Percentiles rank a stretch among this genome's conserved stretches.
Evolutionary conservation across 805 yeast species (phyloP).

Genomic region (Myxozyma neotropica): DNA sequence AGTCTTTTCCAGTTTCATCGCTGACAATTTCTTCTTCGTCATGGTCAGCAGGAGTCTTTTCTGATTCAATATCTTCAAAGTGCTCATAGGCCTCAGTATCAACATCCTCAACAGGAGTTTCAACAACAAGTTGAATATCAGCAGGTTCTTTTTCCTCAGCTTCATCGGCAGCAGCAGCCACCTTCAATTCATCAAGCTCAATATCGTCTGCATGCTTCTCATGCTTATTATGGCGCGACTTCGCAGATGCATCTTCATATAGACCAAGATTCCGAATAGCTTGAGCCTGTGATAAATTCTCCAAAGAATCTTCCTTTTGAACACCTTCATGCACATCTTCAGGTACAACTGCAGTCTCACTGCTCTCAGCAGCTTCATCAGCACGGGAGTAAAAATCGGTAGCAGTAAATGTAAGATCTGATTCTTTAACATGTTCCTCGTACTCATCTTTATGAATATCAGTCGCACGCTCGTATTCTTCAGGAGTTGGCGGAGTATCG

Average conservation of each 20-base stretch:
- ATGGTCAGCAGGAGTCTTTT: too few relatives aligned
- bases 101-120: too few relatives aligned
- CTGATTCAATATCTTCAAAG: too few relatives aligned
- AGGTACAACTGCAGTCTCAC: background rate
- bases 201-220: background rate
- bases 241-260: background rate
- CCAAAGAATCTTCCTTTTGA: background rate
- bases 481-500: background rate
- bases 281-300: constrained; percentile 5
- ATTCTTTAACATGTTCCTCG: background rate
- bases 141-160: background rate
- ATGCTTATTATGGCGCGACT: background rate
- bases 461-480: constrained; percentile 4
- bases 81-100: too few relatives aligned
- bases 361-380: background rate
- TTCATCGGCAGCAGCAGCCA: background rate
- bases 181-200: constrained; percentile 10
- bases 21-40: background rate
- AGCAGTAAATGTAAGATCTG: background rate
- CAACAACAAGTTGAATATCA: too few relatives aligned
- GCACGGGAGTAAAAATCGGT: constrained; percentile 5
- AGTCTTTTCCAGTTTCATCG: constrained; percentile 1
- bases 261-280: constrained; percentile 1
- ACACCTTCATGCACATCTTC: background rate
- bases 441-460: constrained; percentile 4